Percentiles rank a stretch among this genome's conserved stretches.
phyloP scores from a whole-genome alignment of 2,329 filamentous ascomycete genomes.

The Penicillium sp. region DNA sequence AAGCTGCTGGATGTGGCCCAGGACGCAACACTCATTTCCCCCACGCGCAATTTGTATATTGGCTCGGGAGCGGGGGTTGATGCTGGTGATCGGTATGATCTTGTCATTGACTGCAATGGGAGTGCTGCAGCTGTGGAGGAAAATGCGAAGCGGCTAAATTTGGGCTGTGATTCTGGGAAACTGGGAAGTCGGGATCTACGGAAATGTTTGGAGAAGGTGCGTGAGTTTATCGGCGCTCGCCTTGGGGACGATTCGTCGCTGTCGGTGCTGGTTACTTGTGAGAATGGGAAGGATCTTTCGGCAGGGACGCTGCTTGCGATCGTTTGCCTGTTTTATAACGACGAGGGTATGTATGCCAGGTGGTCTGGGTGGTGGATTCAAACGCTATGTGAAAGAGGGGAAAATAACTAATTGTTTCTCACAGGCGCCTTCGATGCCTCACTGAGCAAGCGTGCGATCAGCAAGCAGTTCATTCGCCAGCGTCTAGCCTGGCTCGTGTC shows the following conservation, averaged over 20 bases:
- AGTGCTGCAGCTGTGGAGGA: conserved; percentile 36
- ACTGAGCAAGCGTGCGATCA: conserved; percentile 45
- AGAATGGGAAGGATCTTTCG: conserved; percentile 75
- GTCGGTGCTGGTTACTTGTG: conserved; percentile 63
- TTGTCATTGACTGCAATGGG: conserved; percentile 44
- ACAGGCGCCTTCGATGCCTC: conserved; percentile 34
- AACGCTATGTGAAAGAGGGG: conserved; percentile 21
- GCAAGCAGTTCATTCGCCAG: conserved; percentile 74
- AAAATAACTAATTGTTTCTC: conserved; percentile 12
- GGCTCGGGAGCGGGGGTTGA: conserved; percentile 32
- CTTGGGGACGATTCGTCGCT: conserved; percentile 30
- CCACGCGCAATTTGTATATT: conserved; percentile 39
- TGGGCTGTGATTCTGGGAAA: conserved; percentile 71
- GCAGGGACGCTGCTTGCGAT: conserved; percentile 74
- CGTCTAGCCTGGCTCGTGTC: conserved; percentile 80
- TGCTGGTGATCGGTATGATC: conserved; percentile 44
- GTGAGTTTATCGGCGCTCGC: conserved; percentile 51
- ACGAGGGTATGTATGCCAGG: conserved; percentile 52
- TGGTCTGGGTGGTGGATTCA: conserved; percentile 10
- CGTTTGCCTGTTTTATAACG: conserved; percentile 69
- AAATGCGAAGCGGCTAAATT: conserved; percentile 44
- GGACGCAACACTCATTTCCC: conserved; percentile 36
- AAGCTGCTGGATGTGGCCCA: conserved; percentile 18
- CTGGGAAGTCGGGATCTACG: conserved; percentile 80
- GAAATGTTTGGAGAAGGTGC: conserved; percentile 63